Percentiles rank a stretch among this genome's conserved stretches.
These are phyloP conservation scores for Nicotiana attenuata DNA, from an alignment of 257 asterid species.

Conservation along the genomic window DNA sequence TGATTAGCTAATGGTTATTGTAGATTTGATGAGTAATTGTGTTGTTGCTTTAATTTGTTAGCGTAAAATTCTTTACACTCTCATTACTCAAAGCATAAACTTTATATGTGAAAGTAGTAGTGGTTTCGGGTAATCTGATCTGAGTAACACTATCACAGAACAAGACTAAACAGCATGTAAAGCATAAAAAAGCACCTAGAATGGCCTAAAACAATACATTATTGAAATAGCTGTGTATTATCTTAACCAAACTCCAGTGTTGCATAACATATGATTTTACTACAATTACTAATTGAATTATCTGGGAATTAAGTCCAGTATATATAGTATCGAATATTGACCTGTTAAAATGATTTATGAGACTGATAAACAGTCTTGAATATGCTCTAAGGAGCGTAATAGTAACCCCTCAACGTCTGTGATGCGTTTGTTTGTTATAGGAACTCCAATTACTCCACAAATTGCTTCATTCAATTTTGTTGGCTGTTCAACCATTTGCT, in stretches of 20 bases:
- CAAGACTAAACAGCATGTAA: background rate
- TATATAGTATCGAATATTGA: background rate
- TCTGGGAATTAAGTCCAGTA: background rate
- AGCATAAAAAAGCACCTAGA: background rate
- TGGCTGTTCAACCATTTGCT: constrained; percentile 34
- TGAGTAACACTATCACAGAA: no score
- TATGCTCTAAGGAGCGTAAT: constrained; percentile 24
- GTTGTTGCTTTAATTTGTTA: background rate
- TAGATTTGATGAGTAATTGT: background rate
- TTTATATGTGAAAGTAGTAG: no score
- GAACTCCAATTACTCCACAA: constrained; percentile 34
- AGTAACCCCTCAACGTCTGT: constrained; percentile 49
- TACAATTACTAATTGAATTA: background rate
- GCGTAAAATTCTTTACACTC: background rate
- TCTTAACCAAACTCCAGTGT: background rate
- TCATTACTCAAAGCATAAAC: background rate
- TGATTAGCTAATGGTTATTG: background rate
- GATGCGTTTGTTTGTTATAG: constrained; percentile 41
- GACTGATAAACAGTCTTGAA: constrained; percentile 1
- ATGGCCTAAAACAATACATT: background rate
- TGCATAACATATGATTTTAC: background rate
- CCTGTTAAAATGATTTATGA: background rate
- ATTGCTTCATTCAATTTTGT: constrained; percentile 42
- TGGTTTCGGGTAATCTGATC: no score
- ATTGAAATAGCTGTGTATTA: background rate